phyloP scores from a whole-genome alignment of 306 rosid species.

The Gastrolobium bilobum region DNA sequence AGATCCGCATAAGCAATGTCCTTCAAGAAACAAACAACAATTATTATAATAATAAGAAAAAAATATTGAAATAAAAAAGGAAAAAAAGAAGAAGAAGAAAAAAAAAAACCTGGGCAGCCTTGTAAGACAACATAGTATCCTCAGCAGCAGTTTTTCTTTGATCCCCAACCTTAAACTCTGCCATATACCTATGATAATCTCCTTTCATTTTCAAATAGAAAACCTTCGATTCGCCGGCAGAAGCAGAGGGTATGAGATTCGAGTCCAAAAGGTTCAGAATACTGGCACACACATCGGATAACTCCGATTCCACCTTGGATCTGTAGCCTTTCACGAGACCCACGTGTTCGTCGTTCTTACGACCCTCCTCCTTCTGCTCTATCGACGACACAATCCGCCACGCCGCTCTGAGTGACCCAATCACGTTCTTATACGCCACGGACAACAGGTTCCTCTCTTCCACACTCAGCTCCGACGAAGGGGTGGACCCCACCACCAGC shows the following conservation, averaged over 20 bases:
- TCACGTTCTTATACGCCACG: constrained; percentile 81
- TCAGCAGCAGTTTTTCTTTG: constrained; percentile 76
- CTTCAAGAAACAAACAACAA: constrained; percentile 31
- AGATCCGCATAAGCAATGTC: constrained; percentile 72
- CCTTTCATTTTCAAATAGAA: constrained; percentile 87
- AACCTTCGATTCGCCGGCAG: constrained; percentile 68
- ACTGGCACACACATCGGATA: constrained; percentile 64
- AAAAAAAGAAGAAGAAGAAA: background rate
- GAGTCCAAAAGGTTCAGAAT: constrained; percentile 64
- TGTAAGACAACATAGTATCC: constrained; percentile 78
- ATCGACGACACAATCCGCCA: constrained; percentile 84
- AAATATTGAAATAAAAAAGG: background rate
- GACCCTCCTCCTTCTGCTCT: constrained; percentile 76
- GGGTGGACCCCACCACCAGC: constrained; percentile 69
- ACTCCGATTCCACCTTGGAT: constrained; percentile 78
- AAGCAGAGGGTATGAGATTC: constrained; percentile 69
- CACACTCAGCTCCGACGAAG: constrained; percentile 70
- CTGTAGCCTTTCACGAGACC: constrained; percentile 67
- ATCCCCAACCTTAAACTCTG: constrained; percentile 74
- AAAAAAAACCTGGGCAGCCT: constrained; percentile 72
- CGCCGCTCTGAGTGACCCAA: constrained; percentile 81
- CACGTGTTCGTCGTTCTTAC: constrained; percentile 83
- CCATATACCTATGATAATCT: constrained; percentile 78
- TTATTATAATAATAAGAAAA: background rate
- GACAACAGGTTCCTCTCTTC: constrained; percentile 81